Percentiles rank a stretch among this genome's conserved stretches.
Conservation (phyloP, 2,329 filamentous ascomycete genomes). For the Fusarium xylarioides region DNA sequence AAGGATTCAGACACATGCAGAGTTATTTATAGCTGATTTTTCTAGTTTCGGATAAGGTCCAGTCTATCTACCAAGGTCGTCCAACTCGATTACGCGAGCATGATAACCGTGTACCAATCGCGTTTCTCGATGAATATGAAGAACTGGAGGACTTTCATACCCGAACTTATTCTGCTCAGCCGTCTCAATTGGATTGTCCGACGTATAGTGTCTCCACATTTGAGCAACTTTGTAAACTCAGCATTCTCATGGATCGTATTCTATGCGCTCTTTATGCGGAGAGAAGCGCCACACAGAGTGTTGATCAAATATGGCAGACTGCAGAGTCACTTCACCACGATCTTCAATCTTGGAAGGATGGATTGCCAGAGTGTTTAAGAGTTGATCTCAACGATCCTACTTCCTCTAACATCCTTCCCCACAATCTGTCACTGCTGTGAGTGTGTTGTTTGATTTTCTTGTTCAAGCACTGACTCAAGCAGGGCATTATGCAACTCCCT, state of each 20-base stretch:
- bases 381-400: neutral
- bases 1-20: fast-evolving
- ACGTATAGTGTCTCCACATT: constrained; percentile 54
- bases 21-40: neutral
- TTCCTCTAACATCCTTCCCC: constrained; percentile 41
- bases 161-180: constrained; percentile 48
- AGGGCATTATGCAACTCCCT: constrained; percentile 57
- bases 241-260: constrained; percentile 56
- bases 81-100: constrained; percentile 55
- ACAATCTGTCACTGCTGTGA: neutral
- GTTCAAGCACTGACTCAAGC: fast-evolving
- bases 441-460: neutral
- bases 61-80: constrained; percentile 62
- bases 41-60: constrained; percentile 57
- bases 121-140: constrained; percentile 58
- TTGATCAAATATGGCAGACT: constrained; percentile 44
- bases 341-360: constrained; percentile 52
- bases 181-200: constrained; percentile 46
- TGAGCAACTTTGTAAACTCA: constrained; percentile 52
- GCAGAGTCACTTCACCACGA: constrained; percentile 49
- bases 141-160: constrained; percentile 59
- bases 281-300: constrained; percentile 42
- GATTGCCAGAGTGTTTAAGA: constrained; percentile 51
- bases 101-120: constrained; percentile 56
- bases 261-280: constrained; percentile 55